Conservation (phyloP, 768 basidiomycete species). For the Mycena haematopus region DNA sequence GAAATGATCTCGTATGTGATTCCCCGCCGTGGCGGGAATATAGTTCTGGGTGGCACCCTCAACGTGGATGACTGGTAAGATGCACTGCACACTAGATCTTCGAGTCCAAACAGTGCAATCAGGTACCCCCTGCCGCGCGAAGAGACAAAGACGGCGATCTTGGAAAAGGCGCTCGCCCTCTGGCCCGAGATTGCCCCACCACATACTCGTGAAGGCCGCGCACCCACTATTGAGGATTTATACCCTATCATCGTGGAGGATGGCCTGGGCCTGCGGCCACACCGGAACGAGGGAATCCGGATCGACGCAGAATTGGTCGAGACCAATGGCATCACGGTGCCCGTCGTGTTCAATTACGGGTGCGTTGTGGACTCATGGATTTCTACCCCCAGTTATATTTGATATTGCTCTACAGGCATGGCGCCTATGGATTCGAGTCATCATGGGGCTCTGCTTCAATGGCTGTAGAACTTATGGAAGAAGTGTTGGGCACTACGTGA, state of each 20-base stretch:
- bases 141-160: conserved; percentile 28
- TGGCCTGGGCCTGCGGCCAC: conserved; percentile 55
- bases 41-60: conserved; percentile 66
- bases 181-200: conserved; percentile 46
- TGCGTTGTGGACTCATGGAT: conserved; percentile 33
- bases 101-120: not conserved
- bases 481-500: not conserved
- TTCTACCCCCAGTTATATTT: too few relatives aligned
- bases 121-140: conserved; percentile 30
- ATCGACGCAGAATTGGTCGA: conserved; percentile 52
- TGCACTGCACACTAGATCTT: not conserved
- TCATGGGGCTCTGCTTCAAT: conserved; percentile 54
- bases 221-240: conserved; percentile 42
- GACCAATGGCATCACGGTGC: conserved; percentile 37
- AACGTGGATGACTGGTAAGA: conserved; percentile 49
- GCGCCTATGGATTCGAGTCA: conserved; percentile 48
- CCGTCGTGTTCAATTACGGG: conserved; percentile 63
- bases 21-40: conserved; percentile 59
- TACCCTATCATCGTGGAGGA: conserved; percentile 44
- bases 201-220: conserved; percentile 35
- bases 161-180: conserved; percentile 31
- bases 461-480: conserved; percentile 34
- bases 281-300: conserved; percentile 59
- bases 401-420: conserved; percentile 45
- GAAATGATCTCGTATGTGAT: conserved; percentile 60